Conservation (phyloP, 441 rosid genomes). For the Erysimum pusillum region DNA sequence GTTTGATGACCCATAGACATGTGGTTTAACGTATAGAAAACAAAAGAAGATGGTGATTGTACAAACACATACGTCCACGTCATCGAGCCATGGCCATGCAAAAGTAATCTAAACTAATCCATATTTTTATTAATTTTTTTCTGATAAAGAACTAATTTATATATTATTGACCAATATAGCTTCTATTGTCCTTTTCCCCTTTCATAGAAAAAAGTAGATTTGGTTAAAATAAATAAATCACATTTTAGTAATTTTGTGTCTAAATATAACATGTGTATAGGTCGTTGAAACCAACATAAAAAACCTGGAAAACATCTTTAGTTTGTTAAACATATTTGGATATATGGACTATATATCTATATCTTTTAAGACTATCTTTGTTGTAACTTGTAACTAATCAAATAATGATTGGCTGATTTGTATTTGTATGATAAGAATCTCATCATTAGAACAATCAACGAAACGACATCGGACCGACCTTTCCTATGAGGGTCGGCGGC, state of each 20-base stretch:
- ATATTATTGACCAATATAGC: neutral
- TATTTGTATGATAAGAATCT: conserved; percentile 16
- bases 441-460: neutral
- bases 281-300: conserved; percentile 26
- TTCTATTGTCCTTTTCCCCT: neutral
- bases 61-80: conserved; percentile 18
- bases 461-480: conserved; percentile 23
- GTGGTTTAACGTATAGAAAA: conserved; percentile 26
- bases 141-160: neutral
- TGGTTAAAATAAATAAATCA: neutral
- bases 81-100: conserved; percentile 36
- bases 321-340: neutral
- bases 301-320: conserved; percentile 24
- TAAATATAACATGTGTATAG: conserved; percentile 15
- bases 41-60: conserved; percentile 38
- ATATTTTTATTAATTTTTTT: neutral
- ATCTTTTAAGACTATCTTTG: neutral
- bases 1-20: conserved; percentile 38
- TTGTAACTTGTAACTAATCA: conserved; percentile 3
- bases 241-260: neutral
- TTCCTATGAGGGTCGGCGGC: conserved; percentile 3
- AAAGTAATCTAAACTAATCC: neutral
- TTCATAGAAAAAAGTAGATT: neutral
- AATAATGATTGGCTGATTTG: conserved; percentile 6
- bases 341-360: neutral